Base-by-base conservation (phyloP, 106 monocot species). In the Ottelia alismoides region DNA sequence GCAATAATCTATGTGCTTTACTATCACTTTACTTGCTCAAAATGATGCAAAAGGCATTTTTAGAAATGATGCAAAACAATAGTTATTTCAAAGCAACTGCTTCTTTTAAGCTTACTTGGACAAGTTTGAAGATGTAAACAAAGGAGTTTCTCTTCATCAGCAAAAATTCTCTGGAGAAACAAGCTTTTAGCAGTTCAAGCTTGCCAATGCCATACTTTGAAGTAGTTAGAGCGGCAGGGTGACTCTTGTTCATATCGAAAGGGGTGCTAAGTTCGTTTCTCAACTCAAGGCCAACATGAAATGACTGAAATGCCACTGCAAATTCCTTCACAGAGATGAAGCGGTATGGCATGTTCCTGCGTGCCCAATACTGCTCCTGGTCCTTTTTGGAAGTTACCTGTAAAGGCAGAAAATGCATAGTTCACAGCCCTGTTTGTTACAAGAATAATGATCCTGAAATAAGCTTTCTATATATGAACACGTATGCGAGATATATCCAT, bases 351-450 rank as follows among this genome's bases (percentile, higher is more conserved):
- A 45, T 45, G 26, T 59, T 26, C 27, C 27, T 21, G 20, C 21
- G 30, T 18, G 45, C 58, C 58, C 58, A 59, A 26, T 59, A 59
- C 7, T 59, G 58, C n/a, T 59, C 24, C 19, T 59, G 58, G n/a
- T 59, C 58, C 46, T 56, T 56, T 30, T 30, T 56, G 1, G 56
- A 56, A 20, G 56, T 56, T 30, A 56, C 56, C 56, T 56, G 29
- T 27, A 10, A n/a, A 49, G 4, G 2, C 10, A 25, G 22, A 23
- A 58, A 1, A 0, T 31, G n/a, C n/a, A n/a, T n/a, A 90, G 57
- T 89, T 83, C n/a, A 77, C 76, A 14, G 72, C 55, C 20, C 71
- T 79, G 64, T 89, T 89, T 45, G 77, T 68, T 63, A 83, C 80
- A 53, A 80, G n/a, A n/a, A n/a, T n/a, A n/a, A n/a, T n/a, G n/a